These are phyloP conservation scores for Pythium dissotocum DNA, from an alignment of 352 stramenopile genomes.

Conservation along the genomic window DNA sequence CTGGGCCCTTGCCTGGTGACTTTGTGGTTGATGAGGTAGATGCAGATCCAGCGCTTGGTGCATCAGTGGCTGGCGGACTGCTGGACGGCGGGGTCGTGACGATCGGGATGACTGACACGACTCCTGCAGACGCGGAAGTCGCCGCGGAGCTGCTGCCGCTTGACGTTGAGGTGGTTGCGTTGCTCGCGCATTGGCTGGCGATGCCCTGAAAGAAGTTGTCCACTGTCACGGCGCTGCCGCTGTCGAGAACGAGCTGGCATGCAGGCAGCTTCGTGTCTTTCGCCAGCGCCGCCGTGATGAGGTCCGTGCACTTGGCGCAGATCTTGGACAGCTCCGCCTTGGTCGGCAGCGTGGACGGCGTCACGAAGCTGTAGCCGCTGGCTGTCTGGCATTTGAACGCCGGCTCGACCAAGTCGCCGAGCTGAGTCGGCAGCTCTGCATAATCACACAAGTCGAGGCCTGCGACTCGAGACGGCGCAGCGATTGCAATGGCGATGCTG, in stretches of 20 bases:
- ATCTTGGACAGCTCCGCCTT: slow-evolving; percentile 19
- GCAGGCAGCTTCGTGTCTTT: slow-evolving; percentile 8
- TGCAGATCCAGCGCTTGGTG: not conserved
- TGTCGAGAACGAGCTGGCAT: slow-evolving; percentile 20
- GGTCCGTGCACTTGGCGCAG: slow-evolving; percentile 18
- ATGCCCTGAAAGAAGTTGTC: slow-evolving; percentile 21
- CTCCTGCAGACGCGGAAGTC: not conserved
- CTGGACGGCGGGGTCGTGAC: not conserved
- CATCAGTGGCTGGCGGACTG: not conserved
- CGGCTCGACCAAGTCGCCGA: slow-evolving; percentile 20
- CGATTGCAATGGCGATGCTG: not conserved
- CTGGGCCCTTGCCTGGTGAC: not conserved
- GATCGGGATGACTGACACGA: not conserved
- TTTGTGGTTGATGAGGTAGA: not conserved
- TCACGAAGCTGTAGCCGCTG: slow-evolving; percentile 27
- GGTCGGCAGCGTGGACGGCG: slow-evolving; percentile 21
- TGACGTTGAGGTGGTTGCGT: not conserved
- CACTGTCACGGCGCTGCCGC: slow-evolving; percentile 21
- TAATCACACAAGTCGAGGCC: slow-evolving; percentile 15
- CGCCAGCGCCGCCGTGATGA: slow-evolving; percentile 7
- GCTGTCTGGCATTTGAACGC: slow-evolving; percentile 32
- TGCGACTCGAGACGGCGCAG: not conserved
- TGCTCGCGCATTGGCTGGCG: slow-evolving; percentile 8
- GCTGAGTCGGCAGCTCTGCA: slow-evolving; percentile 18
- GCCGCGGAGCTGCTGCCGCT: not conserved